Base-by-base conservation (phyloP, 2,329 filamentous ascomycete genomes). In the Amesomyces nigricolor region DNA sequence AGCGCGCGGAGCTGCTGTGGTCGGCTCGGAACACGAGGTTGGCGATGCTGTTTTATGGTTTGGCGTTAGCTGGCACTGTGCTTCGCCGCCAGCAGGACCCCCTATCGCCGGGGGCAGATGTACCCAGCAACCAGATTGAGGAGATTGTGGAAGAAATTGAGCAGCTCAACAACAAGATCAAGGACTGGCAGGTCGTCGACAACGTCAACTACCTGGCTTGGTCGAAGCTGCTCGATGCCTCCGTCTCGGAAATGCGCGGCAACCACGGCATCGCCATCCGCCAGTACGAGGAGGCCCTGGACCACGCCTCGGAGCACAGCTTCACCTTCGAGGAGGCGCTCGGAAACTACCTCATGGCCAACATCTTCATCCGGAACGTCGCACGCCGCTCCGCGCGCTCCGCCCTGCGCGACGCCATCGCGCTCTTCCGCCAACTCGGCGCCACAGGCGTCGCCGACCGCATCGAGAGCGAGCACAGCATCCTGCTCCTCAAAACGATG, bases 261-360 rank as follows among this genome's bases (percentile, higher is more conserved):
- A 72, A 85, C 35, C 77, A 83, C 57, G 83, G 80, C 3, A 65
- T 70, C 2, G 83, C 86, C 7, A 75, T 91, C 35, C 73, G 73
- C 22, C 73, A 79, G 44, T 91, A 89, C 64, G 88, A 92, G 66
- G 76, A 81, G 58, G 82, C 85, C 6, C 71, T 91, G 55, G 87
- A 91, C 63, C 87, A 91, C 64, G 81, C 85, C 11, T 77, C 87
- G 17, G 77, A 87, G 53, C 78, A 89, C 62, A 77, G 78, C 43
- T 86, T 88, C 59, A 65, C 79, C 2, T 79, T 90, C 48, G 88
- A 91, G 58, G 86, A 91, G 67, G 88, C 85, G 0, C 74, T 90
- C 1, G 81, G 83, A 14, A 86, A 87, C 64, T 88, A 89, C 65
- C 74, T 91, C 30, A 86, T 91, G 73, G 87, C 83, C 1, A 86